phyloP scores from a whole-genome alignment of 2,329 filamentous ascomycete genomes.

The Macroventuria anomochaeta region DNA sequence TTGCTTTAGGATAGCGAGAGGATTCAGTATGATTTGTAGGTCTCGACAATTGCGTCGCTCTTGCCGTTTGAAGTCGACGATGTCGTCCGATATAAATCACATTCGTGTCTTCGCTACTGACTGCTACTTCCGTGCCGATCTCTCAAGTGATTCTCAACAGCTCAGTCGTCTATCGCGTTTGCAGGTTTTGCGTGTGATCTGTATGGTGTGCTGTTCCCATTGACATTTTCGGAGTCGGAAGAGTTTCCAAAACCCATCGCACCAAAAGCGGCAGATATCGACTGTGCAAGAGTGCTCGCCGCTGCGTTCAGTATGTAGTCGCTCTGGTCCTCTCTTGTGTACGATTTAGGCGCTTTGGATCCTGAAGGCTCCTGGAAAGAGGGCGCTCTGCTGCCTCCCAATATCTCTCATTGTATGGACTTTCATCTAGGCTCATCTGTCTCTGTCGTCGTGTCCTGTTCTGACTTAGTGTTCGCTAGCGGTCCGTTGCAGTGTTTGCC shows the following conservation, averaged over 20 bases:
- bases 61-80: too few relatives aligned
- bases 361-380: slow-evolving; percentile 7
- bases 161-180: slow-evolving; percentile 32
- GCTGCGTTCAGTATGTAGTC: not conserved
- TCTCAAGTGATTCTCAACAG: slow-evolving; percentile 33
- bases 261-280: slow-evolving; percentile 37
- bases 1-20: too few relatives aligned
- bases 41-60: too few relatives aligned
- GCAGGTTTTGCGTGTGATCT: slow-evolving; percentile 28
- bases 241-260: slow-evolving; percentile 44
- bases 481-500: too few relatives aligned
- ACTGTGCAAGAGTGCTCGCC: slow-evolving; percentile 26
- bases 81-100: too few relatives aligned
- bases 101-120: not conserved
- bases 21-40: too few relatives aligned
- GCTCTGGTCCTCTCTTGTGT: not conserved
- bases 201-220: not conserved
- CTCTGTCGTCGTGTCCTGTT: not conserved
- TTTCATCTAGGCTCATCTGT: not conserved
- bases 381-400: slow-evolving; percentile 10
- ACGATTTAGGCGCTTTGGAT: slow-evolving; percentile 5
- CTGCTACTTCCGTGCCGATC: slow-evolving; percentile 22
- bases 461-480: too few relatives aligned
- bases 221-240: not conserved
- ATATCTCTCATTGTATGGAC: slow-evolving; percentile 5